Base-by-base conservation (phyloP, 2,329 filamentous ascomycete species). In the Phoma sp. region DNA sequence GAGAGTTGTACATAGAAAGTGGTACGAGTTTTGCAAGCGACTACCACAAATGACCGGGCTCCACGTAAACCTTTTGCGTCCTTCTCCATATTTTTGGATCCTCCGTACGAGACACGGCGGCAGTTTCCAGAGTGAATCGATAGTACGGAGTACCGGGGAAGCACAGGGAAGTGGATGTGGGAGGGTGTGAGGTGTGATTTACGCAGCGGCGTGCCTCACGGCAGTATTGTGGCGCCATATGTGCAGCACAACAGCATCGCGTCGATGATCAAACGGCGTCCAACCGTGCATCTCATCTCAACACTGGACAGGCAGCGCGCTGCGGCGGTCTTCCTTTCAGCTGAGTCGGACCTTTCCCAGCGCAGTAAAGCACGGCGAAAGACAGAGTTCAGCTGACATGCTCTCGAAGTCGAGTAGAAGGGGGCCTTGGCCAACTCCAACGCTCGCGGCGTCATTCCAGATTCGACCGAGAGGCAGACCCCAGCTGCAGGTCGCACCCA, bases 361-460 rank as follows among this genome's bases (percentile, higher is more conserved):
- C 37, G 37, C 23, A 33, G 30, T 5, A 8, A 50, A 18, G 52
- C 46, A 55, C 41, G 46, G 52, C 37, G 24, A 38, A 24, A 23
- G 23, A 30, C 29, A 54, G 35, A 41, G 52, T 41, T 54, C 45
- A 54, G 52, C 52, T 54, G 51, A 49, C 46, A 41, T n/a, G 45
- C 36, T 49, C 29, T 27, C 48, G 40, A 49, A 45, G 45, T 32
- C 45, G 46, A 30, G 29, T 36, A 18, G 46, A 46, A 42, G 46
- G 40, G 33, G 33, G n/a, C 27, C 23, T 22, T 14, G 25, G 38
- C 38, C 23, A 22, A 5, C 11, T 39, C 22, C 39, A 44, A 38
- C 39, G 46, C 46, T 14, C 13, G 35, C 35, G 11, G 52, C 36
- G 41, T 41, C 36, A 18, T 18, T 18, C 18, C 27, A 7, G 27